Evolutionary conservation across 495 filamentous ascomycete genomes (phyloP).

Genomic region (Hypoxylon fragiforme): DNA sequence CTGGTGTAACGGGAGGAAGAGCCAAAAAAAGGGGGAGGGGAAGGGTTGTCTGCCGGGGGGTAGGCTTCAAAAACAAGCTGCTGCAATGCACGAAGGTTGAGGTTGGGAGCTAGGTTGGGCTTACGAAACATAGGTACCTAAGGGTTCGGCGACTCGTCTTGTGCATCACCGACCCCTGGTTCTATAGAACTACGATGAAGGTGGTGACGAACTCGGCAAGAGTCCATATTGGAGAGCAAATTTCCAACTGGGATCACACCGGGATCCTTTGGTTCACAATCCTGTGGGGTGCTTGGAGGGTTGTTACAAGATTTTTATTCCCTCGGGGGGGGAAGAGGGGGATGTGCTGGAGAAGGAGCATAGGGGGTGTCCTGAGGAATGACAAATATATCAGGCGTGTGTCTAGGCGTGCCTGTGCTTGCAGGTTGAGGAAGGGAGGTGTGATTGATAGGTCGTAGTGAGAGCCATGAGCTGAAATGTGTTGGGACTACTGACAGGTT

Average conservation of each 20-base stretch:
- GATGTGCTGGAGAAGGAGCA: not conserved
- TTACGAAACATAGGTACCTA: not conserved
- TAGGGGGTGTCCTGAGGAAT: slow-evolving; percentile 9
- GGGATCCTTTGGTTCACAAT: not conserved
- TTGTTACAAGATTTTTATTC: too few species aligned
- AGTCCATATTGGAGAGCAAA: slow-evolving; percentile 1
- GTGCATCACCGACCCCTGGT: not conserved
- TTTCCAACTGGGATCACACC: not conserved
- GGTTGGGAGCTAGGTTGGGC: not conserved
- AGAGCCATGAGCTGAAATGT: slow-evolving; percentile 1
- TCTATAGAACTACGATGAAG: not conserved
- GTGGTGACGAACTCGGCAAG: not conserved
- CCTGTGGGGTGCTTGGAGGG: too few species aligned
- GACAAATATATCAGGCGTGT: not conserved
- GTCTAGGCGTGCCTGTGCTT: slow-evolving; percentile 1
- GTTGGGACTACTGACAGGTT: slow-evolving; percentile 13
- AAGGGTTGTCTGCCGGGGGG: too few species aligned
- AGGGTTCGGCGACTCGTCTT: not conserved
- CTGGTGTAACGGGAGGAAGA: too few species aligned
- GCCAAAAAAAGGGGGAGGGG: too few species aligned
- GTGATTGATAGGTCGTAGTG: slow-evolving; percentile 6
- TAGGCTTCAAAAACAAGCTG: not conserved
- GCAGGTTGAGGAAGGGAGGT: slow-evolving; percentile 14
- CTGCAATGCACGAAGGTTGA: not conserved
- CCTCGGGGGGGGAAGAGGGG: not conserved